phyloP scores from a whole-genome alignment of 495 filamentous ascomycete species.

The Trichoderma erinaceum region DNA sequence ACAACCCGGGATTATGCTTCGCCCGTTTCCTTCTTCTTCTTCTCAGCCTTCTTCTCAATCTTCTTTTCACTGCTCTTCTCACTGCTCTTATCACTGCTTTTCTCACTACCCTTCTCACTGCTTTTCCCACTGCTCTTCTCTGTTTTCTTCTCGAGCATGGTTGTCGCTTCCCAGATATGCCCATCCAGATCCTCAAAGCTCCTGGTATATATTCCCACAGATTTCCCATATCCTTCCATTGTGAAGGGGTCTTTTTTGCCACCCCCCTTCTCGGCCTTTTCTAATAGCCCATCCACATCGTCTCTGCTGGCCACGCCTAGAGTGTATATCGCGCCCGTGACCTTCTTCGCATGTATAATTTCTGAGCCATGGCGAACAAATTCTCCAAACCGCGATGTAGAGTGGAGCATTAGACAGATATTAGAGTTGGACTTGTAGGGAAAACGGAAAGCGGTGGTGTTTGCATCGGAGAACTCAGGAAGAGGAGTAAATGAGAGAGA shows the following conservation, averaged over 20 bases:
- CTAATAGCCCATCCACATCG: constrained; percentile 19
- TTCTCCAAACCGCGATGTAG: constrained; percentile 18
- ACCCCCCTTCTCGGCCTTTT: constrained; percentile 20
- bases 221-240: constrained; percentile 19
- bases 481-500: constrained; percentile 21
- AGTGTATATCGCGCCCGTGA: constrained; percentile 21
- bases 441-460: constrained; percentile 19
- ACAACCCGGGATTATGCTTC: not conserved
- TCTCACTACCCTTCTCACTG: not conserved
- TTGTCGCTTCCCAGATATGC: constrained; percentile 23
- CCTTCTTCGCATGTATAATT: constrained; percentile 18
- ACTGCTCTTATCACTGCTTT: too few species aligned
- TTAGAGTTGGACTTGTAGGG: constrained; percentile 18
- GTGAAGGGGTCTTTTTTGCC: constrained; percentile 22
- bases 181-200: constrained; percentile 25
- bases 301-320: constrained; percentile 13
- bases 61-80: too few species aligned
- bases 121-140: too few species aligned
- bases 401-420: constrained; percentile 23
- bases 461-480: constrained; percentile 18
- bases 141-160: constrained; percentile 15
- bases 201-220: constrained; percentile 22
- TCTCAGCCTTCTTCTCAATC: not conserved
- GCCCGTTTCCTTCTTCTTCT: not conserved
- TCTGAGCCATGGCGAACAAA: constrained; percentile 21